phyloP scores from a whole-genome alignment of 192 early-diverging fungal genomes.

The Backusella morwellensis region DNA sequence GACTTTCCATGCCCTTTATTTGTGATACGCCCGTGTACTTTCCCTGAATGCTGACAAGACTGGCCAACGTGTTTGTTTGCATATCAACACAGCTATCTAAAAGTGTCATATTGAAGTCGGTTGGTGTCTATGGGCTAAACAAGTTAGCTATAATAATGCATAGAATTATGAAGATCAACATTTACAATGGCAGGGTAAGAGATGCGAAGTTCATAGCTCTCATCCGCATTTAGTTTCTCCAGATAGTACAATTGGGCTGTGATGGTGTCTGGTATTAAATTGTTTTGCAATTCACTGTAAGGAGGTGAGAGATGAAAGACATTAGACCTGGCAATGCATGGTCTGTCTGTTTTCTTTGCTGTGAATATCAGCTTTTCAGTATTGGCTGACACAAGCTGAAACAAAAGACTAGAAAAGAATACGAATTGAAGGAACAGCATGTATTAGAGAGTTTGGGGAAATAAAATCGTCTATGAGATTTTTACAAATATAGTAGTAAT shows the following conservation, averaged over 20 bases:
- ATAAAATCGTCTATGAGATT: no score
- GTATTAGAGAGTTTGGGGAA: no score
- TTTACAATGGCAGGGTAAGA: constrained; percentile 4
- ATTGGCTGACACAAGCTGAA: background rate
- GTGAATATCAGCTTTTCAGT: constrained; percentile 8
- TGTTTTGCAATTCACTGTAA: background rate
- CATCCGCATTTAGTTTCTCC: background rate
- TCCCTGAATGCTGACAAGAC: background rate
- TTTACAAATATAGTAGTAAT: no score
- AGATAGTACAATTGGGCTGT: background rate
- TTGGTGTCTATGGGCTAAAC: background rate
- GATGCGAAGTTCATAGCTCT: background rate
- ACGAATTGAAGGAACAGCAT: background rate
- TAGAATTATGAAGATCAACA: background rate
- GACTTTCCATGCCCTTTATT: background rate
- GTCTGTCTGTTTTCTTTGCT: background rate
- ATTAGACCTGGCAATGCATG: background rate
- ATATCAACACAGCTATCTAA: background rate
- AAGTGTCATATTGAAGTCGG: background rate
- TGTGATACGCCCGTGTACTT: background rate
- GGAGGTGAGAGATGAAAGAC: background rate
- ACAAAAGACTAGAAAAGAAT: background rate
- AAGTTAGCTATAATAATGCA: background rate
- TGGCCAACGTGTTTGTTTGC: background rate
- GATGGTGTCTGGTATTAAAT: background rate